Base-by-base conservation (phyloP, 2,329 filamentous ascomycete species). In the Colletotrichum somersetense region DNA sequence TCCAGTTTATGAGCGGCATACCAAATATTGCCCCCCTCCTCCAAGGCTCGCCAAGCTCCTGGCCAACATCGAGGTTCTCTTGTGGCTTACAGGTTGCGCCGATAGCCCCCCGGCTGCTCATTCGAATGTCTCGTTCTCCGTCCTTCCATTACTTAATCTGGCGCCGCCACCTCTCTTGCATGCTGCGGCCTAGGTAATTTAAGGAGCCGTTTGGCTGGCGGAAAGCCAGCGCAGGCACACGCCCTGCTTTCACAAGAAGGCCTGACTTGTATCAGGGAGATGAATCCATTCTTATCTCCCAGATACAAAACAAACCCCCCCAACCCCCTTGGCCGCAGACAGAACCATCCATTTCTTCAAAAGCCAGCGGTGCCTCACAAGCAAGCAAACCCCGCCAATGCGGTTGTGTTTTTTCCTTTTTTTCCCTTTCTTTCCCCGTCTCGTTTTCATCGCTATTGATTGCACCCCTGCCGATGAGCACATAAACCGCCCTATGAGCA, bases 401-500 rank as follows among this genome's bases (percentile, higher is more conserved):
- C 58, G 42, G 62, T 35, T 18, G 55, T 14, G 35, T 48, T 20
- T 23, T 14, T 40, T 40, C 8, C n/a, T 20, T 56, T 67, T 12
- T 5, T 4, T 11, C 5, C 20, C 44, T 11, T 48, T 12, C 20
- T 48, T n/a, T 48, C 56, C 67, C 42, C 55, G 44, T 61, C 53
- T 44, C 16, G 44, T 70, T 44, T 26, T 64, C 44, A 40, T 50
- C 53, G 57, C 52, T n/a, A 40, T 50, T 7, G 40, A 26, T 35
- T 10, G 16, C 20, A 55, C 69, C 70, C 61, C 55, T 65, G 61
- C 66, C 61, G 5, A 35, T 62, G 65, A 72, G 66, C 66, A 72
- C 66, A 72, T 48, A 56, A 69, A 30, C 20, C 55, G 53, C 61
- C 55, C 55, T 61, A 40, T 65, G 30, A 65, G 66, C 61, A 53